Evolutionary conservation across 345 rosid species (phyloP), one percentile per base, ranked within the genome.

Genomic region (Passiflora organensis): DNA sequence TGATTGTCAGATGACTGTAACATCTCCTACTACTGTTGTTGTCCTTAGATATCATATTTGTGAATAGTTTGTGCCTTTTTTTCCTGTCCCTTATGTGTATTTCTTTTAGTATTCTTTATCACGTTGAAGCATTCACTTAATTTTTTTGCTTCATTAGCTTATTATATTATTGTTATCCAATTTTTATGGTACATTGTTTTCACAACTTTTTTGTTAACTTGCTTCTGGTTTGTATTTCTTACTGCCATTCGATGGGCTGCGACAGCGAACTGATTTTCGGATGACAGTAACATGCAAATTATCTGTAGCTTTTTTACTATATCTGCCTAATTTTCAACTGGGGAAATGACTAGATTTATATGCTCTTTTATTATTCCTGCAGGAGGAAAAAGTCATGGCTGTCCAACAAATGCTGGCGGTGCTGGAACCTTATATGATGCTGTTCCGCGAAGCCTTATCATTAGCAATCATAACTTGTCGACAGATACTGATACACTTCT

Each of bases 361-460:
- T 23, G 43, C n/a, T 48, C 37, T 57, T 6, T 46, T 51, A 20
- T 62, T 47, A 42, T 64, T 56, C 63, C 66, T 68, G 71, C 78
- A 94, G 99, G 97, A 39, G 99, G 97, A 70, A 69, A 58, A 43
- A 94, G 99, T 74, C 55, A 47, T 52, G 85, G 85, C 56, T 94
- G 99, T 74, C 84, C 79, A 46, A 70, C 75, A 51, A 94, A 94
- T 80, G 83, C 96, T 32, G 99, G 99, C 73, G 99, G 77, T 58
- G 97, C 97, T 59, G 99, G 99, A 54, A 89, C 99, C 34, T 70
- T 94, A 58, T 94, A 89, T 68, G 99, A 94, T 79, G 91, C 97
- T 70, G 95, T 89, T 67, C 95, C 96, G 13, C 82, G 86, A 67
- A 81, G 91, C 72, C 97, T 94, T 72, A 78, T 81, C 32, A 79